Evolutionary conservation across 257 asterid genomes (phyloP), one percentile per base, ranked within the genome.

Genomic region (Osmanthus fragrans): DNA sequence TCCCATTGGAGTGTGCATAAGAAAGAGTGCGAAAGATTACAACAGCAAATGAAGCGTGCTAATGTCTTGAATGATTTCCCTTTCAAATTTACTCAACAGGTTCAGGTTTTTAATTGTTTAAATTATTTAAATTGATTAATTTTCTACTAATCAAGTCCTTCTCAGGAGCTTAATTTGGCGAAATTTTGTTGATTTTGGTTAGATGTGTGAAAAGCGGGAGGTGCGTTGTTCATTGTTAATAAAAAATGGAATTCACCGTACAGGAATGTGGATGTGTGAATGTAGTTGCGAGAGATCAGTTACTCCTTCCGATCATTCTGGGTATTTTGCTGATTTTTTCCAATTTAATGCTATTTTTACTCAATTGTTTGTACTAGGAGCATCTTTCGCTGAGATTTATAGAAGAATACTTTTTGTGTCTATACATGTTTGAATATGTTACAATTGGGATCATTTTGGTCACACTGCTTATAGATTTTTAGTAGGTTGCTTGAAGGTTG

Each of bases 181-280:
- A 18, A 23, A 40, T 83, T 68, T 16, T 39, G 37, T 76, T 78
- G 68, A 64, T 79, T 79, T 73, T 81, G 42, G 23, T 60, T 33
- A 85, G 88, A 78, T 79, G 58, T 39, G 79, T 69, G 85, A 81
- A 27, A 85, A 70, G 66, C 33, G 80, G 83, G 90, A 77, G 79
- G 60, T 85, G 11, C 83, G 93, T 79, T 92, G 98, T 81, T 90
- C 91, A 3, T 76, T 91, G 80, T 86, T 96, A 68, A 77, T 47
- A 11, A 84, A 78, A 73, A 90, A 72, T 36, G 93, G 91, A 49
- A 39, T 91, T 78, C 99, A 93, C 77, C 75, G 80, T 16, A 25
- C 73, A 32, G 99, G 98, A 79, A 93, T 93, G 94, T 93, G 99
- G 99, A 80, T 7, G 54, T 84, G 81, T 78, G 98, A 96, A 83